These are phyloP conservation scores for Coniochaeta hoffmannii DNA, from an alignment of 2,329 filamentous ascomycete species.

Conservation along the genomic window DNA sequence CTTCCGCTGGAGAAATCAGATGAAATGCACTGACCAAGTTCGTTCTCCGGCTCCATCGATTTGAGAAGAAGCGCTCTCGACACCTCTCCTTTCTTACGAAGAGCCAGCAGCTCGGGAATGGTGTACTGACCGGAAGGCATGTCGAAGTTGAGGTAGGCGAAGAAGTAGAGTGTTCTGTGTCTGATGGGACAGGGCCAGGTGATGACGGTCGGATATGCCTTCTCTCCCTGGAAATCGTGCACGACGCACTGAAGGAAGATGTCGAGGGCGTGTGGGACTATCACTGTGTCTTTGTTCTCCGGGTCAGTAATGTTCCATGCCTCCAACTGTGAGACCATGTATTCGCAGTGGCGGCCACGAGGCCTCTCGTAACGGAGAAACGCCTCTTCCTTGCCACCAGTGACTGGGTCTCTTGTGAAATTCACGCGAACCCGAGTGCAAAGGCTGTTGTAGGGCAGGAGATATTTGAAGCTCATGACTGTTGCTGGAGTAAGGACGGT, in stretches of 20 bases:
- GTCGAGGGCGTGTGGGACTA: conserved; percentile 23
- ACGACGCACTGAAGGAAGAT: conserved; percentile 20
- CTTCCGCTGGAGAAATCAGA: neutral
- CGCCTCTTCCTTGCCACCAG: neutral
- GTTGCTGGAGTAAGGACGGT: conserved; percentile 7
- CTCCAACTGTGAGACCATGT: conserved; percentile 32
- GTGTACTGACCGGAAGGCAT: conserved; percentile 38
- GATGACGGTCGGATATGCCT: conserved; percentile 27
- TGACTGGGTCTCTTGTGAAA: neutral
- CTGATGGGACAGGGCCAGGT: conserved; percentile 25
- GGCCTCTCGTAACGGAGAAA: neutral
- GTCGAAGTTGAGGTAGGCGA: conserved; percentile 27
- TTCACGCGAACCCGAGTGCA: neutral
- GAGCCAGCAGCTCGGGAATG: conserved; percentile 34
- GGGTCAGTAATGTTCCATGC: conserved; percentile 28
- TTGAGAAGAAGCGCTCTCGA: conserved; percentile 4
- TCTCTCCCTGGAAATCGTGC: conserved; percentile 7
- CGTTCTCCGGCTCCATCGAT: conserved; percentile 7
- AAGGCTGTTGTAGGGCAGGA: conserved; percentile 6
- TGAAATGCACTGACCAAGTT: conserved; percentile 28
- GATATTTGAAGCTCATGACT: conserved; percentile 10
- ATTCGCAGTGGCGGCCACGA: conserved; percentile 10
- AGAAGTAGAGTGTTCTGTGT: conserved; percentile 31
- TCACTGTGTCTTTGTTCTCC: conserved; percentile 17
- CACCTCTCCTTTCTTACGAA: conserved; percentile 17